These are phyloP conservation scores for Phytophthora hybrid DNA, from an alignment of 352 stramenopile species.

Conservation along the genomic window DNA sequence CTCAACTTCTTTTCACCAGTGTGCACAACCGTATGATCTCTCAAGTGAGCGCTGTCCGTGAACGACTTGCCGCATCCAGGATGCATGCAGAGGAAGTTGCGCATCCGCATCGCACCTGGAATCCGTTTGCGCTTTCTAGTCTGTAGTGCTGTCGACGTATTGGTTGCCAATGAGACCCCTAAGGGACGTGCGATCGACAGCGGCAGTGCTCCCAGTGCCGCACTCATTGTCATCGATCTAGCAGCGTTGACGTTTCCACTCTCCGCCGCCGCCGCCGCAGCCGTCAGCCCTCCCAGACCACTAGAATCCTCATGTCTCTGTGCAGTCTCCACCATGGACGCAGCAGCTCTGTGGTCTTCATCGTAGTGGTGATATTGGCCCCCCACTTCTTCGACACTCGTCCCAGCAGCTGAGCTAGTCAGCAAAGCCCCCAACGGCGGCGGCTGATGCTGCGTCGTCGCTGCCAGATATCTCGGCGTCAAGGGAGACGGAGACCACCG, in stretches of 20 bases:
- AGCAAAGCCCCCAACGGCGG: slow-evolving; percentile 25
- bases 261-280: slow-evolving; percentile 6
- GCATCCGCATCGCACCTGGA: slow-evolving; percentile 55
- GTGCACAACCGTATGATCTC: slow-evolving; percentile 80
- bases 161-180: slow-evolving; percentile 22
- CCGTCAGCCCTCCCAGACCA: slow-evolving; percentile 14
- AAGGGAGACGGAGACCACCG: slow-evolving; percentile 34
- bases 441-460: slow-evolving; percentile 23
- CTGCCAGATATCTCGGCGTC: slow-evolving; percentile 37
- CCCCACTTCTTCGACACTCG: slow-evolving; percentile 10
- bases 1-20: slow-evolving; percentile 71
- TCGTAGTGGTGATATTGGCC: slow-evolving; percentile 26
- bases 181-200: slow-evolving; percentile 19
- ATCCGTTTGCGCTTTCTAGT: slow-evolving; percentile 55
- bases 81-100: slow-evolving; percentile 77
- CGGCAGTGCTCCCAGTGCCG: slow-evolving; percentile 15
- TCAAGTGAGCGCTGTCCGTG: slow-evolving; percentile 70
- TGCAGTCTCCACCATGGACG: slow-evolving; percentile 13
- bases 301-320: slow-evolving; percentile 9
- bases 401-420: slow-evolving; percentile 16
- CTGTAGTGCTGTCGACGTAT: background rate
- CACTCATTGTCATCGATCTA: slow-evolving; percentile 19
- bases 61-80: slow-evolving; percentile 76
- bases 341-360: slow-evolving; percentile 18
- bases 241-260: slow-evolving; percentile 6